phyloP scores from a whole-genome alignment of 139 green algal species.

The Protoeuglena noctilucae region DNA sequence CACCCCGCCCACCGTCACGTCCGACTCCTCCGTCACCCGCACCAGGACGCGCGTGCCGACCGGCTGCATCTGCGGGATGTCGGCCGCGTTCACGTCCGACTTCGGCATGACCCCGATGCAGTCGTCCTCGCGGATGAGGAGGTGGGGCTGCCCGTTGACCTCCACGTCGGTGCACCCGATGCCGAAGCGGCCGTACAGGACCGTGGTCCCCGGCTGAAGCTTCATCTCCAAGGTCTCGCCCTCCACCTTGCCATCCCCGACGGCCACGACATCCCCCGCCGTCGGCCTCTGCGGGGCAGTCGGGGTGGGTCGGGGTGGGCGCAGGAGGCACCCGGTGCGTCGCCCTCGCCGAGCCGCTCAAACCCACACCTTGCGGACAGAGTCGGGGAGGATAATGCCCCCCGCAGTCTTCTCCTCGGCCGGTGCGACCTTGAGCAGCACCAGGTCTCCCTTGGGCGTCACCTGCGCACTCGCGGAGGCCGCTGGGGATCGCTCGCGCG shows the following conservation, averaged over 20 bases:
- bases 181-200: conserved; percentile 92
- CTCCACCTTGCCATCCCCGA: conserved; percentile 26
- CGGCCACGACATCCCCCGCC: conserved; percentile 35
- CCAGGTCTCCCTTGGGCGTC: conserved; percentile 65
- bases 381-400: conserved; percentile 74
- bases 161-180: conserved; percentile 76
- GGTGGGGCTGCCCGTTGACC: conserved; percentile 43
- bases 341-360: not conserved
- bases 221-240: conserved; percentile 13
- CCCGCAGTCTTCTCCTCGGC: conserved; percentile 59
- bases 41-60: conserved; percentile 64
- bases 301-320: conserved; percentile 17
- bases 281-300: conserved; percentile 50
- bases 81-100: conserved; percentile 48
- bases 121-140: conserved; percentile 77
- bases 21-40: conserved; percentile 41
- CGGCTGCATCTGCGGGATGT: conserved; percentile 71
- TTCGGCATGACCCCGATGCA: conserved; percentile 69
- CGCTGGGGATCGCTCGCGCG: not conserved
- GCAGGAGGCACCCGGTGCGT: not conserved
- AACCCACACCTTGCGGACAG: conserved; percentile 36
- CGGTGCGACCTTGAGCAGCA: conserved; percentile 74
- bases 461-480: conserved; percentile 52
- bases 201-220: conserved; percentile 32
- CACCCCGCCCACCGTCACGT: conserved; percentile 74